These are phyloP conservation scores for Acanthamoeba triangularis DNA, from an alignment of 208 protist genomes.

Conservation along the genomic window DNA sequence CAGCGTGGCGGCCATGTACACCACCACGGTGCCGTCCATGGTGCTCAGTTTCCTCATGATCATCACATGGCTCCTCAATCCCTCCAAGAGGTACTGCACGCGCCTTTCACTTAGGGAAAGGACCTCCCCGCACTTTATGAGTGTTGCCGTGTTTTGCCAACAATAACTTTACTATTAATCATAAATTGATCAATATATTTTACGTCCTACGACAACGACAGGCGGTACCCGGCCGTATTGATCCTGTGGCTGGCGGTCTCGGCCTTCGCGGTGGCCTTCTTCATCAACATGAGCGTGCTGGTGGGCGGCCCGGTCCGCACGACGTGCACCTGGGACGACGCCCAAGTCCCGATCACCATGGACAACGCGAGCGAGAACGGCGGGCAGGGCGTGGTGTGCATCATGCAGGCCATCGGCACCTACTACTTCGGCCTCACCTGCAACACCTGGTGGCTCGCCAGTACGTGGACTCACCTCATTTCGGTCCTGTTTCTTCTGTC, in stretches of 20 bases:
- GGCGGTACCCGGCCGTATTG: constrained; percentile 28
- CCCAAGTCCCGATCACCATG: neutral
- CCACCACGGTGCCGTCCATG: neutral
- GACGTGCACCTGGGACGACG: constrained; percentile 30
- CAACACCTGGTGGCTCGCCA: constrained; percentile 56
- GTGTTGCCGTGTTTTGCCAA: neutral
- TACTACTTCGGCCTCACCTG: constrained; percentile 53
- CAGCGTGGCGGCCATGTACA: constrained; percentile 19
- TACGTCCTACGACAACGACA: no score
- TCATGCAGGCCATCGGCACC: constrained; percentile 42
- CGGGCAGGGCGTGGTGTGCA: constrained; percentile 44
- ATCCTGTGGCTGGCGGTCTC: constrained; percentile 37
- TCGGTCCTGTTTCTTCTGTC: neutral
- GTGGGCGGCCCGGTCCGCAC: neutral
- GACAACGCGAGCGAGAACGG: constrained; percentile 14
- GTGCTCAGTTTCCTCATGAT: constrained; percentile 1
- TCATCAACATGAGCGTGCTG: constrained; percentile 3
- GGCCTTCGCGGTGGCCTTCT: neutral
- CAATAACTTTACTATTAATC: no score
- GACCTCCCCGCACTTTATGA: no score
- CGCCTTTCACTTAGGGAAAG: neutral
- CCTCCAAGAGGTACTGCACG: neutral
- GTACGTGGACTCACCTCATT: neutral
- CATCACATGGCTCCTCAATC: constrained; percentile 40
- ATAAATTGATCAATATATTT: no score